phyloP scores from a whole-genome alignment of 805 yeast species.

The Metschnikowia rubicola region DNA sequence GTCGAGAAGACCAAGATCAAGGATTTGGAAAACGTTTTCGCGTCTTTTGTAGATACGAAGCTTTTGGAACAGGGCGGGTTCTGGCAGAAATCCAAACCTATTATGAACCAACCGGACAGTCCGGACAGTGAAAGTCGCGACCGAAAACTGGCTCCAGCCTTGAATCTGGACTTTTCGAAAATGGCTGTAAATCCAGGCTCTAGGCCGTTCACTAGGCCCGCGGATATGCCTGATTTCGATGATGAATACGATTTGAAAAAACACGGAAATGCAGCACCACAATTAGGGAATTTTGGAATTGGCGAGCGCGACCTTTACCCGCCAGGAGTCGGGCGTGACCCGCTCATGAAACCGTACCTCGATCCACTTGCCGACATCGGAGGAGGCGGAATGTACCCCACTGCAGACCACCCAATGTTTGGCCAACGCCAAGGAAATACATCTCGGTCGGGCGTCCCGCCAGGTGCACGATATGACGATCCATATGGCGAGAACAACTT shows the following conservation, averaged over 20 bases:
- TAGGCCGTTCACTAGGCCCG: constrained; percentile 17
- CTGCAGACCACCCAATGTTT: constrained; percentile 51
- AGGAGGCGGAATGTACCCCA: constrained; percentile 55
- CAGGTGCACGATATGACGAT: constrained; percentile 52
- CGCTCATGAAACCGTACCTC: constrained; percentile 39
- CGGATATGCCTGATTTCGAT: constrained; percentile 51
- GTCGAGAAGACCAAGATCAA: not conserved
- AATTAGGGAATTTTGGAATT: constrained; percentile 26
- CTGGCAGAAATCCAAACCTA: not conserved
- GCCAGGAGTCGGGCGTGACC: constrained; percentile 37
- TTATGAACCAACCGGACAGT: too few species aligned
- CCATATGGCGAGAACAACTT: constrained; percentile 46
- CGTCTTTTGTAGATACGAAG: not conserved
- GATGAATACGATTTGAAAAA: constrained; percentile 45
- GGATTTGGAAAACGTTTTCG: not conserved
- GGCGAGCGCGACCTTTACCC: constrained; percentile 56
- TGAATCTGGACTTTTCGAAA: not conserved
- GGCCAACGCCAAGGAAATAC: constrained; percentile 24
- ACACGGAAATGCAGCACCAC: not conserved
- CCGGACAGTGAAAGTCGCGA: not conserved
- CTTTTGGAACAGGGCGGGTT: constrained; percentile 3
- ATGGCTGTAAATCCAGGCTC: not conserved
- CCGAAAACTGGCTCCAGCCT: not conserved
- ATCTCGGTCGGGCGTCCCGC: constrained; percentile 35
- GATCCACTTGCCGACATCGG: constrained; percentile 37